Conservation (phyloP, 164 flowering plant genomes). For the Protea cynaroides region DNA sequence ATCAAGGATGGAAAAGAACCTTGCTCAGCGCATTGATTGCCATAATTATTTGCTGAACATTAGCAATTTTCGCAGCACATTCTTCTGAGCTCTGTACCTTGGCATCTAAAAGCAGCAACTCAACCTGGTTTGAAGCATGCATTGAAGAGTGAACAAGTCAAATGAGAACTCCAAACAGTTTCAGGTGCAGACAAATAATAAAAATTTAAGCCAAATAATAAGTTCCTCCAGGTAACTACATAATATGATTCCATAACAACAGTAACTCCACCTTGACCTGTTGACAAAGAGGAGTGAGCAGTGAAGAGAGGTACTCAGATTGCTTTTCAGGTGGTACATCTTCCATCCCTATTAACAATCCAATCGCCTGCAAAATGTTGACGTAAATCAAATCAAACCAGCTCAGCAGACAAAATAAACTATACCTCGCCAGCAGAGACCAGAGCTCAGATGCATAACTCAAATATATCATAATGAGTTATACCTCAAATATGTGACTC, state of each 20-base stretch:
- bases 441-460: neutral
- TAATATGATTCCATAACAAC: constrained; percentile 3
- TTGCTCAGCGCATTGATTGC: constrained; percentile 96
- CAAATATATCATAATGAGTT: neutral
- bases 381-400: constrained; percentile 3
- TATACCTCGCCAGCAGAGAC: neutral
- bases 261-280: constrained; percentile 49
- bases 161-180: neutral
- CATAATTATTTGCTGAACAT: constrained; percentile 73
- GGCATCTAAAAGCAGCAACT: constrained; percentile 48
- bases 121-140: constrained; percentile 51
- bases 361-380: constrained; percentile 64
- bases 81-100: constrained; percentile 46
- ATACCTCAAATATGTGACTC: constrained; percentile 95
- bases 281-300: constrained; percentile 89
- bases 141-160: constrained; percentile 2
- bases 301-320: constrained; percentile 71
- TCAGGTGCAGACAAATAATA: neutral
- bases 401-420: constrained; percentile 1
- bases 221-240: neutral
- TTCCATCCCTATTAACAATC: constrained; percentile 93
- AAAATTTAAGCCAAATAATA: neutral
- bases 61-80: constrained; percentile 43
- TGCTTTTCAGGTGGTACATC: constrained; percentile 85
- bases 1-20: constrained; percentile 33